Conservation (phyloP, 2,329 filamentous ascomycete species). For the Aureobasidium leucospermi region DNA sequence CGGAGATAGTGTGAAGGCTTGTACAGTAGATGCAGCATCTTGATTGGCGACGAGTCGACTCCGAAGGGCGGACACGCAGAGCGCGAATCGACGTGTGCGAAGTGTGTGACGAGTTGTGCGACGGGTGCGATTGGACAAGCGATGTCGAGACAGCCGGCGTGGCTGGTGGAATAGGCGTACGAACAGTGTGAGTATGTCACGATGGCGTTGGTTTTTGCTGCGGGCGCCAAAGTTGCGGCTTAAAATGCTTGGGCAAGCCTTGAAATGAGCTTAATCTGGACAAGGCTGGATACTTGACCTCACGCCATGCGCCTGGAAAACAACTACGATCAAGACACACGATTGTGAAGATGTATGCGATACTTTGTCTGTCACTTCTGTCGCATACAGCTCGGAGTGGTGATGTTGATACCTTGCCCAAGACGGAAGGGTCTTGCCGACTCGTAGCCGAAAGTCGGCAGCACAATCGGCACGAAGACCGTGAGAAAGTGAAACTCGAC, state of each 20-base stretch:
- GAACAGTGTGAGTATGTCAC: not conserved
- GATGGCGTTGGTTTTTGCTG: not conserved
- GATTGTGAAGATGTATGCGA: no score
- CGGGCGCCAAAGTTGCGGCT: not conserved
- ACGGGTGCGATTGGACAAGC: not conserved
- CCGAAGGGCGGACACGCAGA: no score
- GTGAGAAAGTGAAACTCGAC: not conserved
- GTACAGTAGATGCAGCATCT: no score
- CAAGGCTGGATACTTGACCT: not conserved
- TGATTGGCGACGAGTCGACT: no score
- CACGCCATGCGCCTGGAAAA: not conserved
- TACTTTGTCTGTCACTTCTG: no score
- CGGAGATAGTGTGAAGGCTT: no score
- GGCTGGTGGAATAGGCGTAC: not conserved
- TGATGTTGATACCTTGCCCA: not conserved
- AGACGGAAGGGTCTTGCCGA: conserved; percentile 2
- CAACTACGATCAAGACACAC: no score
- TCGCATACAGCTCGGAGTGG: not conserved
- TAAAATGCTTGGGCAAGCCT: not conserved
- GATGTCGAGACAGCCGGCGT: not conserved
- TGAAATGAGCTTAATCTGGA: not conserved
- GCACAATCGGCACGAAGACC: not conserved
- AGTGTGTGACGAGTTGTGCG: no score
- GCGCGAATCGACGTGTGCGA: no score
- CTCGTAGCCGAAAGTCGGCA: conserved; percentile 6